These are phyloP conservation scores for Leishmania amazonensis DNA, from an alignment of 208 protist species.

Conservation along the genomic window DNA sequence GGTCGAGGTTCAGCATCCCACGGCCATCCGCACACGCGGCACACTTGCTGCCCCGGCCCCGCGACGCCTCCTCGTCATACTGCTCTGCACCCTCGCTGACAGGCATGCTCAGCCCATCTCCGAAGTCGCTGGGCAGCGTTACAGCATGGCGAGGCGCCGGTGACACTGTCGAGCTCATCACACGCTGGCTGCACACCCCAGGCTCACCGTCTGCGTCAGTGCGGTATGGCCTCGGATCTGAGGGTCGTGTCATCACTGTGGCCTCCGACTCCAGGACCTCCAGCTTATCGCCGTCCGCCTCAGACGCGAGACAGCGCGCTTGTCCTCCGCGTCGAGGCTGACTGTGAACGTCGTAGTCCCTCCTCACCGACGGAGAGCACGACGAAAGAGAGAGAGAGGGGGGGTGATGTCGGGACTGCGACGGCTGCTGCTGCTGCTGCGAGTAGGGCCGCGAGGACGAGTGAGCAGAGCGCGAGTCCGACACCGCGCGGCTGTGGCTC, in stretches of 20 bases:
- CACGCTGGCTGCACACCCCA: not conserved
- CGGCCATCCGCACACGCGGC: not conserved
- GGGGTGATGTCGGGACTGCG: not conserved
- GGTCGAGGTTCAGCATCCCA: not conserved
- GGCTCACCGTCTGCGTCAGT: not conserved
- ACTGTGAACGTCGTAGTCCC: not conserved
- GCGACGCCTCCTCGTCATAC: not conserved
- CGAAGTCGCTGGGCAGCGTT: slow-evolving; percentile 16
- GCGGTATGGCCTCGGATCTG: not conserved
- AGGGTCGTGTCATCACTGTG: slow-evolving; percentile 16
- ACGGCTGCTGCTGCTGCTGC: not conserved
- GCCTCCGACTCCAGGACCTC: slow-evolving; percentile 22
- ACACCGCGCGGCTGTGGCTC: slow-evolving; percentile 5
- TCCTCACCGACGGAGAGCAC: slow-evolving; percentile 12
- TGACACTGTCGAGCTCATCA: slow-evolving; percentile 14
- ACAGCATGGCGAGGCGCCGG: slow-evolving; percentile 25
- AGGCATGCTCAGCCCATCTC: slow-evolving; percentile 12
- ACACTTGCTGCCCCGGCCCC: not conserved
- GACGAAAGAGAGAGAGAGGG: not conserved
- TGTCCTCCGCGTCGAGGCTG: not conserved
- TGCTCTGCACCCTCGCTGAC: not conserved
- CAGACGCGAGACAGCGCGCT: not conserved
- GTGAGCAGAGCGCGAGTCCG: not conserved
- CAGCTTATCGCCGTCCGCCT: not conserved
- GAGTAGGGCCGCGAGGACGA: slow-evolving; percentile 1